A percentile compares a stretch with the other conserved stretches of the same genome.
Conservation (phyloP, 139 green algal species). For the Tetradesmus lagerheimii region DNA sequence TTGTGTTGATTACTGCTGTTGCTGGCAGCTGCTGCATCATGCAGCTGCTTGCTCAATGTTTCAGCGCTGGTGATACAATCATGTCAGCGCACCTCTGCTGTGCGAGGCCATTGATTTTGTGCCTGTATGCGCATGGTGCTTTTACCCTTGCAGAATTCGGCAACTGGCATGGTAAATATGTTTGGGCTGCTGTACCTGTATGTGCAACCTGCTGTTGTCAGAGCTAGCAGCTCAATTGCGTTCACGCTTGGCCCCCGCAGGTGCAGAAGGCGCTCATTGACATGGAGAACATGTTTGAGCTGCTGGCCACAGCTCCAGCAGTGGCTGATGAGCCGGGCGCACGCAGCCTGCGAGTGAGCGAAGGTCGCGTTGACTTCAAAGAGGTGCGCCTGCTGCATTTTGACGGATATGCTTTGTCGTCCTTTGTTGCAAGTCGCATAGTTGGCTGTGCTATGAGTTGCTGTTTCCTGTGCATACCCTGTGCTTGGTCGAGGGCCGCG, state of each 20-base stretch:
- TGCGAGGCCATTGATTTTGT: neutral
- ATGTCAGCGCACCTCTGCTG: too few species aligned
- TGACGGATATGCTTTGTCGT: too few species aligned
- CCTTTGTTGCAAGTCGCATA: too few species aligned
- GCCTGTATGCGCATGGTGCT: neutral
- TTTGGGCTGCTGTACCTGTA: constrained; percentile 83
- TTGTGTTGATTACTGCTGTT: neutral
- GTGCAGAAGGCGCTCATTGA: constrained; percentile 83
- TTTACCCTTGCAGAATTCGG: constrained; percentile 70
- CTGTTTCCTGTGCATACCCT: too few species aligned
- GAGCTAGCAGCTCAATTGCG: too few species aligned
- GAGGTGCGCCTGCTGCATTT: constrained; percentile 59
- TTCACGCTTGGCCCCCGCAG: constrained; percentile 37
- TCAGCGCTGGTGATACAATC: too few species aligned
- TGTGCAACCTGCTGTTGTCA: too few species aligned
- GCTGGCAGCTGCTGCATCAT: too few species aligned
- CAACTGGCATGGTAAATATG: constrained; percentile 93
- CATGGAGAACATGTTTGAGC: constrained; percentile 92
- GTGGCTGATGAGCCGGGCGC: constrained; percentile 66
- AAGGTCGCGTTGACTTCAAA: constrained; percentile 65
- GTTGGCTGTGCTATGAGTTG: too few species aligned
- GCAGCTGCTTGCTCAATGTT: too few species aligned
- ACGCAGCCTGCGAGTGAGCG: constrained; percentile 52
- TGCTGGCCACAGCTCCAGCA: constrained; percentile 69
- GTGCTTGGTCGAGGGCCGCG: too few species aligned